Evolutionary conservation across 140 eudicot species (phyloP), one percentile per base, ranked within the genome.

Genomic region (Oenanthe javanica): DNA sequence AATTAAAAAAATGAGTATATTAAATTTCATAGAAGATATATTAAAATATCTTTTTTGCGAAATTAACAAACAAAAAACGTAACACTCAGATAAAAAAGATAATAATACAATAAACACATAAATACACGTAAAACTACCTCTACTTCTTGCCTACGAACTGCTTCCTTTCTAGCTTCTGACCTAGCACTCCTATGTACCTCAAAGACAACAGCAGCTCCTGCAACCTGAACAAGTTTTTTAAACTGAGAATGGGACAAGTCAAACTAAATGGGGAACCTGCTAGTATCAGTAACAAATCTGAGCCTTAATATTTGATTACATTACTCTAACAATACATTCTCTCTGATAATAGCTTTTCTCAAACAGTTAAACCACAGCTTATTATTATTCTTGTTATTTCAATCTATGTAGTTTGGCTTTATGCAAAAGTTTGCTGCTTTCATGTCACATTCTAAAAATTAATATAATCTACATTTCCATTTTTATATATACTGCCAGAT

Each of bases 141-240:
- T 67, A 89, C 25, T 42, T 89, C 90, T 49, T 84, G 86, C 79
- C 46, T 80, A 31, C 92, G 90, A 19, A 76, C 64, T 69, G 78
- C 84, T 75, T 87, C 90, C 80, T 87, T 87, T 78, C 59, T 84
- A 43, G 90, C 90, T 81, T 87, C 87, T 36, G 87, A 81, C 15
- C 80, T 81, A 40, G 90, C 75, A 82, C 84, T 87, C 77, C 90
- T 84, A 63, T 87, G 90, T 43, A 81, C 85, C 81, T 87, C 90
- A 76, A 78, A 87, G 19, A 84, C 42, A 6, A 87, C 70, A 54
- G 78, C 84, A 46, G 49, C 81, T 51, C 85, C 90, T 49, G 86
- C 90, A 79, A 87, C 90, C 90, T 87, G 48, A 40, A 19, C 23
- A 23, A 75, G 9, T 75, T 25, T 75, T 48, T 13, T 11, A 9